Evolutionary conservation across 2,329 filamentous ascomycete species (phyloP).

Genomic region (Zalaria sp.): DNA sequence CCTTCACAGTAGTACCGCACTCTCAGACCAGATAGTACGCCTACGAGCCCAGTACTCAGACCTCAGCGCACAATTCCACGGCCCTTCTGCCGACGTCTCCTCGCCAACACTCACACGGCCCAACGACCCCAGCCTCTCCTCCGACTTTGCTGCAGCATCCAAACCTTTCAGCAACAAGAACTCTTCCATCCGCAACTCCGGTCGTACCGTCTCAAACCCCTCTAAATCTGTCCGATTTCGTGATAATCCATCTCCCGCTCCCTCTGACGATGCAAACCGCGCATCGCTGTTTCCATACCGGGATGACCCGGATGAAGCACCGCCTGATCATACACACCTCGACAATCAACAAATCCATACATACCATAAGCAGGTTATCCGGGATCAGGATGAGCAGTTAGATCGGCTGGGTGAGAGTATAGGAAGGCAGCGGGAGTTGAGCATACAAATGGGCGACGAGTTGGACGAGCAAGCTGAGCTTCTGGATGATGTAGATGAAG

Average conservation of each 20-base stretch:
- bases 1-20: conserved; percentile 8
- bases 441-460: conserved; percentile 93
- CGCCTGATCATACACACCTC: conserved; percentile 41
- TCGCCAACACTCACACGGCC: conserved; percentile 41
- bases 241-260: conserved; percentile 24
- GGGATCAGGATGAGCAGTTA: conserved; percentile 89
- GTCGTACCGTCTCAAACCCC: conserved; percentile 31
- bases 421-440: conserved; percentile 76
- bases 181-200: conserved; percentile 17
- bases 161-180: background rate
- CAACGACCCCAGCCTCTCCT: conserved; percentile 48
- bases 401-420: conserved; percentile 78
- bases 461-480: conserved; percentile 79
- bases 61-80: conserved; percentile 67
- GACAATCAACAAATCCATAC: conserved; percentile 75
- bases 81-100: conserved; percentile 36
- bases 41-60: conserved; percentile 64
- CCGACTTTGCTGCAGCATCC: conserved; percentile 50
- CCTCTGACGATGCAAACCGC: conserved; percentile 35
- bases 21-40: conserved; percentile 51
- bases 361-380: conserved; percentile 67
- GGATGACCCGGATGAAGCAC: conserved; percentile 45
- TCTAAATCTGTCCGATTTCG: conserved; percentile 6
- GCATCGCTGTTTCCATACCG: conserved; percentile 54
- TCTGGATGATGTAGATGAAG: conserved; percentile 76